These are phyloP conservation scores for Pseudoscleropodium purum DNA, from an alignment of 225 moss, liverwort and hornwort species.

Conservation along the genomic window DNA sequence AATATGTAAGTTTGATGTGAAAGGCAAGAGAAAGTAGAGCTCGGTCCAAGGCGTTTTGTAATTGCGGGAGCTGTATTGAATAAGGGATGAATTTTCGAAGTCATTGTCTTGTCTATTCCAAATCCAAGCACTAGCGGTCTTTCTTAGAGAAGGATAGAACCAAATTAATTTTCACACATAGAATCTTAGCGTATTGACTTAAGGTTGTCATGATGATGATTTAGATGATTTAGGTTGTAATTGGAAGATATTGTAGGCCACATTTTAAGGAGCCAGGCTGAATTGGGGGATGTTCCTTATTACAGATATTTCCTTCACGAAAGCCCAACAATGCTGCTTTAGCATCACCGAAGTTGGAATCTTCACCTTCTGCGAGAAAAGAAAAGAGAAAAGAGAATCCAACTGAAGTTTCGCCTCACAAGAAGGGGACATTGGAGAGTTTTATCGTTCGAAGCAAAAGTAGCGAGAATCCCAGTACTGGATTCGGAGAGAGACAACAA, in stretches of 20 bases:
- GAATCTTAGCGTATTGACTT: neutral
- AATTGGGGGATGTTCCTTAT: neutral
- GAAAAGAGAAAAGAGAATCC: conserved; percentile 33
- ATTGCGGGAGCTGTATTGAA: neutral
- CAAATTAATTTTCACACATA: neutral
- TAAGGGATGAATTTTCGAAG: neutral
- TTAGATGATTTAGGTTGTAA: neutral
- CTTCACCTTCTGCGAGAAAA: conserved; percentile 7
- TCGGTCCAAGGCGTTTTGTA: neutral
- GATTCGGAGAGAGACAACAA: conserved; percentile 3
- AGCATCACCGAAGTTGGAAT: conserved; percentile 2
- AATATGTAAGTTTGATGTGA: neutral
- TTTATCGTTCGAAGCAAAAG: conserved; percentile 49
- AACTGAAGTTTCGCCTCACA: conserved; percentile 37
- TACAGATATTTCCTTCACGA: conserved; percentile 45
- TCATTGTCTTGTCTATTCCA: neutral
- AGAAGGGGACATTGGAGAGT: conserved; percentile 61
- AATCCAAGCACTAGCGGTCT: neutral
- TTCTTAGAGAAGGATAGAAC: neutral
- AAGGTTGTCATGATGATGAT: neutral
- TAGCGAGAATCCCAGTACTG: conserved; percentile 9
- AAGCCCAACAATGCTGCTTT: conserved; percentile 16
- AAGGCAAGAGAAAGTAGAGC: neutral
- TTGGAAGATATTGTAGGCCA: neutral
- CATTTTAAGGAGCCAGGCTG: neutral